phyloP scores from a whole-genome alignment of 768 basidiomycete species.

The Collybia sordida region DNA sequence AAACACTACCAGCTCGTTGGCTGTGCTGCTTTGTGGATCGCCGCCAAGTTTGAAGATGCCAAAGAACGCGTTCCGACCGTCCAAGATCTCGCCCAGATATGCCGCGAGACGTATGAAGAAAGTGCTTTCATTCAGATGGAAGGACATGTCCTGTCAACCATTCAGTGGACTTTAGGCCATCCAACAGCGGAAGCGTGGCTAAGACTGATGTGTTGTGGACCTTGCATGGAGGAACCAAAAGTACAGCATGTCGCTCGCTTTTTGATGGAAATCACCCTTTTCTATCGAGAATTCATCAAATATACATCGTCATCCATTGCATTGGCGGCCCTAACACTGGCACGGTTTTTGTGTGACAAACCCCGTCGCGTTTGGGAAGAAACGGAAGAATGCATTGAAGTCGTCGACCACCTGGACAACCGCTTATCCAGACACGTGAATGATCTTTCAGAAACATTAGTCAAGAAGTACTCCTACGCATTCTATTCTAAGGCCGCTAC shows the following conservation, averaged over 20 bases:
- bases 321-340: conserved; percentile 83
- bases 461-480: conserved; percentile 97
- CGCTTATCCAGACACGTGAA: conserved; percentile 88
- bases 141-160: conserved; percentile 92
- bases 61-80: conserved; percentile 98
- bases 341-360: conserved; percentile 85
- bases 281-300: conserved; percentile 93
- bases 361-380: conserved; percentile 79
- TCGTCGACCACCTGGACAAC: conserved; percentile 83
- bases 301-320: conserved; percentile 87
- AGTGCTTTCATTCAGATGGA: conserved; percentile 99
- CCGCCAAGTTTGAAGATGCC: conserved; percentile 98
- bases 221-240: conserved; percentile 78
- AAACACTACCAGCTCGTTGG: conserved; percentile 99
- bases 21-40: conserved; percentile 98
- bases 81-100: conserved; percentile 91
- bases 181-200: conserved; percentile 99
- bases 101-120: conserved; percentile 96
- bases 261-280: conserved; percentile 98
- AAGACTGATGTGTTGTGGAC: conserved; percentile 74
- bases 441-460: conserved; percentile 90
- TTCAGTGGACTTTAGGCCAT: conserved; percentile 95
- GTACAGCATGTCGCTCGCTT: conserved; percentile 96
- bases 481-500: conserved; percentile 97
- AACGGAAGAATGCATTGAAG: conserved; percentile 78